These are phyloP conservation scores for Protostelium mycophagum DNA, from an alignment of 78 protist species.

Conservation along the genomic window DNA sequence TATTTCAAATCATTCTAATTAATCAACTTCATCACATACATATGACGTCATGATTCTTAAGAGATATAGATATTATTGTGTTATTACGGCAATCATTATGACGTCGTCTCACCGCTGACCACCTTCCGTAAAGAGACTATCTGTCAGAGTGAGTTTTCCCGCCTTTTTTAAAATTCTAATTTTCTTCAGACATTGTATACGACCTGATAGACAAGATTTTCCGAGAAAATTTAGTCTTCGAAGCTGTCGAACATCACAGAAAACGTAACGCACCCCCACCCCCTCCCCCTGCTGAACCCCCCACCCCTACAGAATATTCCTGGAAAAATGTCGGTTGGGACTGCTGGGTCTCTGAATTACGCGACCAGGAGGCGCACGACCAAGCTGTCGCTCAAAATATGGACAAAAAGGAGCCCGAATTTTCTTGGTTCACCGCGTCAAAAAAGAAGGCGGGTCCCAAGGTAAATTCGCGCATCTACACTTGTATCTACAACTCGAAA, in stretches of 20 bases:
- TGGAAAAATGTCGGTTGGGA: not conserved
- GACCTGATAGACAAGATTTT: not conserved
- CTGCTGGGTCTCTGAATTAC: not conserved
- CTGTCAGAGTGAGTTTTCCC: not conserved
- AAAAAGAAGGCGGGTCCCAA: not conserved
- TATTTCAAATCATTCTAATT: not conserved
- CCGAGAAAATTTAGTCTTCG: not conserved
- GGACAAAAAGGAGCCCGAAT: not conserved
- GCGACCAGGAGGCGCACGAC: not conserved
- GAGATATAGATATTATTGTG: not conserved
- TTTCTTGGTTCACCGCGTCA: not conserved
- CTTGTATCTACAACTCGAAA: too few species aligned
- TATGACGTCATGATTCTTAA: not conserved
- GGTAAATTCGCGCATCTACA: too few species aligned
- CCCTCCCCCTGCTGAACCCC: not conserved
- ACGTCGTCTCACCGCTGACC: not conserved
- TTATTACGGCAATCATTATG: not conserved
- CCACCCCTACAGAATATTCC: not conserved
- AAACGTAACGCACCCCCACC: too few species aligned
- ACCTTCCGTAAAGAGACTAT: not conserved
- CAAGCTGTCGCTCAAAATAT: not conserved
- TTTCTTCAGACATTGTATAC: not conserved
- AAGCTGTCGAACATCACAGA: not conserved
- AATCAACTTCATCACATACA: not conserved
- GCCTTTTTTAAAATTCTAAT: not conserved